These are phyloP conservation scores for Emericellopsis cladophorae DNA, from an alignment of 2,329 filamentous ascomycete species.

Conservation along the genomic window DNA sequence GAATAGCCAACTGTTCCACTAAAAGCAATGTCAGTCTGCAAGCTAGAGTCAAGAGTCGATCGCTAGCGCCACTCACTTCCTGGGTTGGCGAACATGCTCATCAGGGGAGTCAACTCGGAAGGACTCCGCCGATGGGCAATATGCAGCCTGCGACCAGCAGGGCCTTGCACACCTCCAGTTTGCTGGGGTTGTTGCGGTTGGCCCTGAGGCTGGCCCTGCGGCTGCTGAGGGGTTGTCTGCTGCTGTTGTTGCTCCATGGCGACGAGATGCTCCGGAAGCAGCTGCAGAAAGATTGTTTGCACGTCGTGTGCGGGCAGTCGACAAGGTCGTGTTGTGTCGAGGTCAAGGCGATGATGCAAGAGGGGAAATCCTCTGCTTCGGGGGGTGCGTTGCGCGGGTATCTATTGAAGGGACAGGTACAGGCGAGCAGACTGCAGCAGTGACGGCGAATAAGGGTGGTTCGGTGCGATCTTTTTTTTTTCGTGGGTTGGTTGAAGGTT, in stretches of 20 bases:
- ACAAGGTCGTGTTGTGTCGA: constrained; percentile 3
- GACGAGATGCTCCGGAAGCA: constrained; percentile 31
- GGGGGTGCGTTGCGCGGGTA: constrained; percentile 1
- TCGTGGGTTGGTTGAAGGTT: not conserved
- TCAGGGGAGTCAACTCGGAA: constrained; percentile 90
- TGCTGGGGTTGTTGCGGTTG: constrained; percentile 28
- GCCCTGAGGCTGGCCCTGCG: constrained; percentile 30
- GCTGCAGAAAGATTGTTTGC: constrained; percentile 19
- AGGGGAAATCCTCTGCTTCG: constrained; percentile 1
- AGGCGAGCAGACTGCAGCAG: constrained; percentile 2
- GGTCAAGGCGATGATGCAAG: constrained; percentile 7
- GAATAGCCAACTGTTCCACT: constrained; percentile 97
- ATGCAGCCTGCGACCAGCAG: constrained; percentile 80
- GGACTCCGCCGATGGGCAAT: constrained; percentile 95
- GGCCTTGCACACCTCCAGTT: constrained; percentile 52
- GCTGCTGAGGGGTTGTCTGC: constrained; percentile 37
- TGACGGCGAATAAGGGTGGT: not conserved
- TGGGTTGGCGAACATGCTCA: constrained; percentile 73
- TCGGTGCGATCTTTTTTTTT: not conserved
- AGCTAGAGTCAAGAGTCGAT: not conserved
- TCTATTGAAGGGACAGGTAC: constrained; percentile 1
- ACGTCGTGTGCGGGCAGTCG: constrained; percentile 25
- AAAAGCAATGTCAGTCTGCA: constrained; percentile 6
- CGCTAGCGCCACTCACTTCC: constrained; percentile 40
- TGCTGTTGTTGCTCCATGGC: constrained; percentile 49